These are phyloP conservation scores for Suillus clintonianus DNA, from an alignment of 768 basidiomycete genomes.

Conservation along the genomic window DNA sequence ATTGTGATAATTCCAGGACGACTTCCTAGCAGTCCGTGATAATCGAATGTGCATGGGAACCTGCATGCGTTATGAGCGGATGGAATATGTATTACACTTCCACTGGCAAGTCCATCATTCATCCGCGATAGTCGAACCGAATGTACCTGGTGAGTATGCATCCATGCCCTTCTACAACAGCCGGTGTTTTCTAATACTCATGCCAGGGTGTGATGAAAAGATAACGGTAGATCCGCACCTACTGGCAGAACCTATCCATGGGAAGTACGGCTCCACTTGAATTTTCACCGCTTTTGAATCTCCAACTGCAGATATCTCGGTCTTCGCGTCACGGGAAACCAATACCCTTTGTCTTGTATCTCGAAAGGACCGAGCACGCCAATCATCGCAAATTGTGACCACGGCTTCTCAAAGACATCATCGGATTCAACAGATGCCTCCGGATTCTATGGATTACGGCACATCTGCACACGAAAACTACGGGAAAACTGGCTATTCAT, in stretches of 20 bases:
- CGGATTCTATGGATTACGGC: neutral
- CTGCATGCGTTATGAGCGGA: neutral
- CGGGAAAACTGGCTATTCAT: neutral
- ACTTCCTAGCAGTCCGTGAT: neutral
- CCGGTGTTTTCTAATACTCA: neutral
- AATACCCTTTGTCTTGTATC: neutral
- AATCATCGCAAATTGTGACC: neutral
- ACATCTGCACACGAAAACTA: neutral
- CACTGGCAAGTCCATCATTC: neutral
- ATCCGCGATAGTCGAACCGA: neutral
- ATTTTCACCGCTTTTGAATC: neutral
- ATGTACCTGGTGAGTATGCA: neutral
- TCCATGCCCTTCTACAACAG: neutral
- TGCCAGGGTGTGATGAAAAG: neutral
- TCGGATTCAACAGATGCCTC: neutral
- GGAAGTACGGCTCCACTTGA: neutral
- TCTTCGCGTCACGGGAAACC: neutral
- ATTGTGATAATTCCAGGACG: neutral
- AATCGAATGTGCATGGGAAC: neutral
- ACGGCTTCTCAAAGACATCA: neutral
- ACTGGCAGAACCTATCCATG: neutral
- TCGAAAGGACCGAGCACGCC: neutral
- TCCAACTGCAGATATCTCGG: neutral
- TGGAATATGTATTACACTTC: neutral
- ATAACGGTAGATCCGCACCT: neutral